Evolutionary conservation across 1,284 basidiomycete genomes (phyloP), one percentile per base, ranked within the genome.

Genomic region (Fomitopsis schrenkii): DNA sequence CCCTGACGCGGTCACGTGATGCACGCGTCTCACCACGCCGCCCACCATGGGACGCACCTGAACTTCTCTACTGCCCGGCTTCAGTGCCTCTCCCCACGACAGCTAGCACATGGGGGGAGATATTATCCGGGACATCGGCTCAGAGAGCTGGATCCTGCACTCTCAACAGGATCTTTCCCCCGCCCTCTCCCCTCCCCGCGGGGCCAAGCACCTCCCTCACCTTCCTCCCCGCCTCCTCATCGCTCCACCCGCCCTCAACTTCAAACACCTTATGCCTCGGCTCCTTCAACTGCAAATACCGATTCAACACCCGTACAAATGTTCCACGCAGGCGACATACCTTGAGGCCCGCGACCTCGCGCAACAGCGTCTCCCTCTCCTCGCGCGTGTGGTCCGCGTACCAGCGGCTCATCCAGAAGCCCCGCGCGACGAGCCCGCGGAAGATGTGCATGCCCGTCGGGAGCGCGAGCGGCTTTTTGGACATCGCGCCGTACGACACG

Each of bases 401-500:
- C 93, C 93, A 95, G 45, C 81, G 79, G 60, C 79, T 84, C 72
- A 91, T 87, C 90, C 90, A 92, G 72, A 90, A 93, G 10, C 91
- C 91, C 56, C 86, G 85, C 5, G 81, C 79, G 0, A 79, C 84
- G 60, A 93, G 75, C 69, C 91, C 87, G 66, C 87, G 91, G 79
- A 95, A 95, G 64, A 95, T 94, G 74, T 92, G 88, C 17, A 87
- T 75, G 0, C 88, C 88, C 0, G 90, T 89, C 0, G 93, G 90
- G n/a, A 95, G 71, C 2, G 83, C 81, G 10, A 95, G 74, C 0
- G 93, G 91, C 58, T 88, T 82, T 72, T 90, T 93, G 3, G 92
- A 90, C 93, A 95, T 95, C 6, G 89, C 93, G 30, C 93, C 93
- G 63, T 95, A 95, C 0, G 94, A 92, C 9, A 95, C 89, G 2